A percentile compares a stretch with the other conserved stretches of the same genome.
Evolutionary conservation across 2,329 filamentous ascomycete species (phyloP).

Genomic region (Didymella keratinophila): DNA sequence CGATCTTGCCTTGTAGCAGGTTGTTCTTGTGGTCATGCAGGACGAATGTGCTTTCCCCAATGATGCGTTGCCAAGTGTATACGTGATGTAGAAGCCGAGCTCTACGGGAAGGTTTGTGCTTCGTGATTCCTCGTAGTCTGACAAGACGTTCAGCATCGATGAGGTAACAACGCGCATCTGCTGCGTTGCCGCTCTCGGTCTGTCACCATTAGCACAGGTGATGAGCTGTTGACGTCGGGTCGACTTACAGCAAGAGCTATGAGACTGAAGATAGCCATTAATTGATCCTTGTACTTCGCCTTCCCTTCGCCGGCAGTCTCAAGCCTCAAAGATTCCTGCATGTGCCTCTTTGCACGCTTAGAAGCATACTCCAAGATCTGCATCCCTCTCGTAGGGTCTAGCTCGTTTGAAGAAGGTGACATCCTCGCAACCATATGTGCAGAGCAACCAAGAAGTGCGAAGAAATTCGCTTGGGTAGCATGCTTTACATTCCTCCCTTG

Average conservation of each 20-base stretch:
- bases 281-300: slow-evolving; percentile 30
- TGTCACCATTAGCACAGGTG: slow-evolving; percentile 3
- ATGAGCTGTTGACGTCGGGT: neutral
- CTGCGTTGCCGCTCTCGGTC: slow-evolving; percentile 27
- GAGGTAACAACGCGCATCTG: slow-evolving; percentile 49
- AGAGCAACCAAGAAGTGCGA: slow-evolving; percentile 24
- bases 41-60: slow-evolving; percentile 47
- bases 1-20: slow-evolving; percentile 17
- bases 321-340: slow-evolving; percentile 25
- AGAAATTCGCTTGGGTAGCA: slow-evolving; percentile 25
- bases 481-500: slow-evolving; percentile 20
- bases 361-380: slow-evolving; percentile 22
- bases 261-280: slow-evolving; percentile 29
- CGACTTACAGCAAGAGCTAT: slow-evolving; percentile 27
- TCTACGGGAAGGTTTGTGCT: slow-evolving; percentile 52
- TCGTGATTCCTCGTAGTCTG: slow-evolving; percentile 50
- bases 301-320: slow-evolving; percentile 23
- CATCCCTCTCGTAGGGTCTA: slow-evolving; percentile 6
- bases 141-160: slow-evolving; percentile 57
- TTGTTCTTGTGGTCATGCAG: slow-evolving; percentile 23
- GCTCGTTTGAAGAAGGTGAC: neutral
- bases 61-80: slow-evolving; percentile 29
- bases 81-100: slow-evolving; percentile 54
- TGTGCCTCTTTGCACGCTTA: slow-evolving; percentile 21
- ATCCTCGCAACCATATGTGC: slow-evolving; percentile 16